These are phyloP conservation scores for Mimosa pudica DNA, from an alignment of 306 rosid genomes.

Conservation along the genomic window DNA sequence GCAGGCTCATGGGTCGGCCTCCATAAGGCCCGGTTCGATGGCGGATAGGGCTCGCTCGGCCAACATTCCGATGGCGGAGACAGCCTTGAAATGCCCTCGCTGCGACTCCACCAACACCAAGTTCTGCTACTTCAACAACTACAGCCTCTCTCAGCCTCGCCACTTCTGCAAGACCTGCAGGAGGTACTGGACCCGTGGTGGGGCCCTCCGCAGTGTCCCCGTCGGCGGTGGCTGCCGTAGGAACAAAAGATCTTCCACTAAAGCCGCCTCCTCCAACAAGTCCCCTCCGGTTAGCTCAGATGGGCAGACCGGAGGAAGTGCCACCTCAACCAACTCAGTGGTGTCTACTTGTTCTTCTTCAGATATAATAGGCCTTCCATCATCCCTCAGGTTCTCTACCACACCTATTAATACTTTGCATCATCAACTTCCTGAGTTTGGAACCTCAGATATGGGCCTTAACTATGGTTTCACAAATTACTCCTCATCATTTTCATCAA, in stretches of 20 bases:
- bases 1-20: constrained; percentile 39
- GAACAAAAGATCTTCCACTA: constrained; percentile 48
- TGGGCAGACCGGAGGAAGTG: constrained; percentile 49
- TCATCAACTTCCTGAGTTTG: constrained; percentile 49
- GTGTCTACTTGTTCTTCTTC: constrained; percentile 32
- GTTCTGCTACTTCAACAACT: constrained; percentile 93
- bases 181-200: constrained; percentile 92
- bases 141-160: constrained; percentile 91
- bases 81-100: constrained; percentile 73
- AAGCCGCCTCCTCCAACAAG: constrained; percentile 1
- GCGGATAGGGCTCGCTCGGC: constrained; percentile 88
- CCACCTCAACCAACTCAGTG: constrained; percentile 42
- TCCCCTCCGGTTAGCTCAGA: constrained; percentile 72
- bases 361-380: constrained; percentile 38
- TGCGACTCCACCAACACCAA: constrained; percentile 93
- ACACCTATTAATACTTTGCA: constrained; percentile 45
- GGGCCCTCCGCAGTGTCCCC: constrained; percentile 74
- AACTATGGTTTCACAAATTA: constrained; percentile 57
- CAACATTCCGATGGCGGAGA: constrained; percentile 73
- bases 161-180: constrained; percentile 95
- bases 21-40: constrained; percentile 78
- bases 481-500: no score
- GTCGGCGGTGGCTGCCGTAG: constrained; percentile 93
- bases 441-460: constrained; percentile 50
- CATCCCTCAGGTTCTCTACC: constrained; percentile 58